Evolutionary conservation across 208 protist genomes (phyloP), one percentile per base, ranked within the genome.

Genomic region (Endotrypanum monterogeii): DNA sequence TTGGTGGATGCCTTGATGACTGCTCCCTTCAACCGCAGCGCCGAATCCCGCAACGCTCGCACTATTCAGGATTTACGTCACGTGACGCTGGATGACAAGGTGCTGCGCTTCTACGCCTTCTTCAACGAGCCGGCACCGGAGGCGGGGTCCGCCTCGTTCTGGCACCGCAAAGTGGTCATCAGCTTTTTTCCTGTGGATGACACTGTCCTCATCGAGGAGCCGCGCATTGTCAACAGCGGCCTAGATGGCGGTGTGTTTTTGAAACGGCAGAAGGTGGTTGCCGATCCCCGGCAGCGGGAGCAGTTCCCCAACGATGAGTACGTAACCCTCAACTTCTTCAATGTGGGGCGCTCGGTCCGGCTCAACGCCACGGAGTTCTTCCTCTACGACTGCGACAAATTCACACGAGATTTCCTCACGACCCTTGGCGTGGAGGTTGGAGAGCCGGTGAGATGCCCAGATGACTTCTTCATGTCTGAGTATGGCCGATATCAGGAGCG

Each of bases 81-180:
- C 71, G 84, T 98, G 9, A 95, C 88, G 14, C 86, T 98, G 50
- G 95, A 98, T 50, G 84, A 97, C 70, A 98, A 99, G 75, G 96
- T 99, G 46, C 87, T 99, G 23, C 88, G 96, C 48, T 99, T 99
- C 83, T 97, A 96, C 70, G 97, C 94, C 18, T 99, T 95, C 88
- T 99, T 99, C 86, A 87, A 88, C 37, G 98, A 99, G 83, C 88
- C 84, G 8, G 91, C 98, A 18, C 85, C 94, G 28, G 98, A 99
- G 75, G 93, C 88, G 11, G 86, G 83, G 3, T 65, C 79, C 6
- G 92, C 98, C 62, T 71, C 88, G n/a, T 91, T 82, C 55, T 97
- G 98, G 87, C 86, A 99, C 39, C 91, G 97, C 68, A 85, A 87
- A 39, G 91, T 97, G 63, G 86, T 92, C 52, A 96, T 99, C 44